Base-by-base conservation (phyloP, 495 filamentous ascomycete genomes). In the Recurvomyces mirabilis region DNA sequence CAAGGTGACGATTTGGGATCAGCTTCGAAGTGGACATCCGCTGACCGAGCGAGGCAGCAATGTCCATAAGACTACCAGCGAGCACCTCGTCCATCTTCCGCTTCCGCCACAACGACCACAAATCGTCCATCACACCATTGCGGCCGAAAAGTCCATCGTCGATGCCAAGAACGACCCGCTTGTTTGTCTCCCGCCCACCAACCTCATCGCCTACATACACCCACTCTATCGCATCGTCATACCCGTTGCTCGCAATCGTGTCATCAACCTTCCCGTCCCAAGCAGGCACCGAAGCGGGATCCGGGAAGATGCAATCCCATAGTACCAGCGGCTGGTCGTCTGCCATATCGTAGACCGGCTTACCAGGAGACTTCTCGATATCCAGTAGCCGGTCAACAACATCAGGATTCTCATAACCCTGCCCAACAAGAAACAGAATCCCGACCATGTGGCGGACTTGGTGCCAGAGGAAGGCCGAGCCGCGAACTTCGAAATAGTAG, bases 391-490 rank as follows among this genome's bases (percentile, higher is more conserved):
- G 70, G 15, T 69, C 60, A 19, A 96, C 67, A 3, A 96, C 57
- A 0, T 72, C 72, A 4, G 87, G 82, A 17, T 67, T 57, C 56
- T 98, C 91, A 5, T 94, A 71, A 0, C 86, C 81, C 64, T 96
- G 93, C 10, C 84, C 91, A n/a, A 98, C 73, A 7, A 86, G 62
- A 64, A 98, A 96, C 22, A 98, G 65, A 13, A 96, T 70, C 15
- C 78, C 72, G 12, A 88, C 76, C 78, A 98, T 89, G 66, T 85
- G 82, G 13, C 91, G 77, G 49, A 98, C 93, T 63, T 98, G 91
- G 60, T 98, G 93, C 89, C 89, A 98, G 34, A 98, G 66, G 61
- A 98, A 98, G 6, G 86, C 93, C n/a, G 82, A 82, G 13, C 91
- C 91, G 36, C 86, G 74, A 25, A 98, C 71, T 18, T 77, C 77